These are phyloP conservation scores for Ceratocystis ficicola DNA, from an alignment of 2,329 filamentous ascomycete genomes.

Conservation along the genomic window DNA sequence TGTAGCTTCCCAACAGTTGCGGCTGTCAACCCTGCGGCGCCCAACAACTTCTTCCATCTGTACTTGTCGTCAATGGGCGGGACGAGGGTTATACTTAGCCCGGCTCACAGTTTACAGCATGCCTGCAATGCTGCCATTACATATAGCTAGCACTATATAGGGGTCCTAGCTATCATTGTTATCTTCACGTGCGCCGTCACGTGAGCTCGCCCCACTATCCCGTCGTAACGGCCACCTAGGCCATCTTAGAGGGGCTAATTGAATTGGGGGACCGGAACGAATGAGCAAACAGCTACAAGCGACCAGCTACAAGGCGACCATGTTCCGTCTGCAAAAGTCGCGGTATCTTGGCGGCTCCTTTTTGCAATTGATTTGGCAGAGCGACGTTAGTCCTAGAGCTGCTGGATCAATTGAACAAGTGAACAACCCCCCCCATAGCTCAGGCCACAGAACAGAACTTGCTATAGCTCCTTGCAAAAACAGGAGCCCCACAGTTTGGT, in stretches of 20 bases:
- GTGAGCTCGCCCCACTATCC: neutral
- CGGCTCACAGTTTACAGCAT: too few relatives aligned
- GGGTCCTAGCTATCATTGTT: too few relatives aligned
- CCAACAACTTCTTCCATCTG: too few relatives aligned
- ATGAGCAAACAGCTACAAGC: neutral
- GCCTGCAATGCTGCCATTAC: too few relatives aligned
- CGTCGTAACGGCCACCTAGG: constrained; percentile 21
- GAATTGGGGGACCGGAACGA: neutral
- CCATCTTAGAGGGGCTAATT: neutral
- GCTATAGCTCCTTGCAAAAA: neutral
- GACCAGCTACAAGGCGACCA: neutral
- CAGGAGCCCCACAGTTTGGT: constrained; percentile 7
- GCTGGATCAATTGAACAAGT: too few relatives aligned
- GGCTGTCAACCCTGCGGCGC: too few relatives aligned
- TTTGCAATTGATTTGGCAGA: neutral
- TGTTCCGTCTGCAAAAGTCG: neutral
- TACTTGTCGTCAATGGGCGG: too few relatives aligned
- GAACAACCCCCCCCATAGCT: neutral
- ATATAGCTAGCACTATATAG: too few relatives aligned
- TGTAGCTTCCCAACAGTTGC: too few relatives aligned
- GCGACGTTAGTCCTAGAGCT: neutral
- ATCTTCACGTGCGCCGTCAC: constrained; percentile 6
- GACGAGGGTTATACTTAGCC: neutral
- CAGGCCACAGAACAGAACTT: neutral
- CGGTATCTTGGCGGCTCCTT: too few relatives aligned